Evolutionary conservation across 805 yeast genomes (phyloP).

Genomic region (Priceomyces castillae): DNA sequence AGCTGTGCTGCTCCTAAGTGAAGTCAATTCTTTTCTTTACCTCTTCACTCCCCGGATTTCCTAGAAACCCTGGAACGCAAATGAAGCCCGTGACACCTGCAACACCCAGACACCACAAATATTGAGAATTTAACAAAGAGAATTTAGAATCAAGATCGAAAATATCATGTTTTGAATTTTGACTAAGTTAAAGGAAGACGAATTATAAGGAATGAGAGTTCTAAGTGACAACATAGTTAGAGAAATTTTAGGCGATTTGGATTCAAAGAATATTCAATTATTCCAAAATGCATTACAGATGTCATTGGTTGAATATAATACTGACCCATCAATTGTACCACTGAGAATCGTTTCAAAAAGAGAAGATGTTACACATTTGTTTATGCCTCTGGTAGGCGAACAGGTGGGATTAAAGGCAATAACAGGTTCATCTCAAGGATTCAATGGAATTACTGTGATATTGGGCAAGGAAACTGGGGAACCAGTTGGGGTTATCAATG

Average conservation of each 20-base stretch:
- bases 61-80: no score
- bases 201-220: no score
- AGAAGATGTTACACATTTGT: slow-evolving; percentile 47
- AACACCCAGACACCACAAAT: no score
- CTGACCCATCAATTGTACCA: slow-evolving; percentile 48
- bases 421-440: slow-evolving; percentile 52
- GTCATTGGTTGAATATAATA: slow-evolving; percentile 12
- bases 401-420: slow-evolving; percentile 59
- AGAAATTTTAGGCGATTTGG: slow-evolving; percentile 20
- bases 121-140: no score
- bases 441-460: slow-evolving; percentile 55
- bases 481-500: slow-evolving; percentile 53
- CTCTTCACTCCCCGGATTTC: no score
- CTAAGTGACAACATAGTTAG: slow-evolving; percentile 31
- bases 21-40: no score
- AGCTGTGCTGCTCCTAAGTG: no score
- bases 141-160: no score
- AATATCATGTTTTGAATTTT: no score
- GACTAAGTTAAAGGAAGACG: no score
- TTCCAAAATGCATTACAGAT: not conserved
- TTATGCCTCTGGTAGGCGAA: slow-evolving; percentile 58
- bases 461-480: slow-evolving; percentile 51
- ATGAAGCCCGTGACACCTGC: no score
- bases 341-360: slow-evolving; percentile 46
- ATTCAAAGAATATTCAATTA: not conserved